A percentile compares a stretch with the other conserved stretches of the same genome.
These are phyloP conservation scores for Lophiotrema nucula DNA, from an alignment of 495 filamentous ascomycete genomes.

Conservation along the genomic window DNA sequence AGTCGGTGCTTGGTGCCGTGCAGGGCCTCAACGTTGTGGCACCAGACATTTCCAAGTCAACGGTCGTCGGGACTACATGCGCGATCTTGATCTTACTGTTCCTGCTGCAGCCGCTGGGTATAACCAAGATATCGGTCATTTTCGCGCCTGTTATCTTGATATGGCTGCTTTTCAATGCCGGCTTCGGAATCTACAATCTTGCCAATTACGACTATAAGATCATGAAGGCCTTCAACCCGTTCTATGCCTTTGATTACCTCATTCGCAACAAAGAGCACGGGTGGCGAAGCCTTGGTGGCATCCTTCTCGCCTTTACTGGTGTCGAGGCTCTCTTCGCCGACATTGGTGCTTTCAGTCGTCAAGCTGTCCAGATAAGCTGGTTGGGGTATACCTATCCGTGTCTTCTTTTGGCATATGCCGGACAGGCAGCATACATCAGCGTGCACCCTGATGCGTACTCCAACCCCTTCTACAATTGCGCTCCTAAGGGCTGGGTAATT, in stretches of 20 bases:
- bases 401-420: constrained; percentile 67
- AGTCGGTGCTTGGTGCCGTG: constrained; percentile 69
- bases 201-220: constrained; percentile 59
- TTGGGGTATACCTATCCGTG: constrained; percentile 69
- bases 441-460: constrained; percentile 58
- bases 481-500: constrained; percentile 65
- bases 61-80: constrained; percentile 66
- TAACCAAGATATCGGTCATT: constrained; percentile 58
- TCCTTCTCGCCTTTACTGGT: constrained; percentile 69
- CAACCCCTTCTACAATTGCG: constrained; percentile 70
- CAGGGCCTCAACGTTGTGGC: constrained; percentile 60
- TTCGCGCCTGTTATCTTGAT: constrained; percentile 74
- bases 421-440: constrained; percentile 72
- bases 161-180: constrained; percentile 67
- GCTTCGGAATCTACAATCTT: constrained; percentile 62
- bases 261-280: constrained; percentile 59
- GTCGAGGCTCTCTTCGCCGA: constrained; percentile 76
- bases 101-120: constrained; percentile 67
- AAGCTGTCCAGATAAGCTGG: constrained; percentile 58
- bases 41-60: constrained; percentile 49
- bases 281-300: constrained; percentile 68
- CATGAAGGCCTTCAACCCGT: constrained; percentile 67
- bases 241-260: constrained; percentile 61
- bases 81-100: constrained; percentile 70
- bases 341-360: constrained; percentile 61